phyloP scores from a whole-genome alignment of 768 basidiomycete species.

The Lactarius pseudohatsudake region DNA sequence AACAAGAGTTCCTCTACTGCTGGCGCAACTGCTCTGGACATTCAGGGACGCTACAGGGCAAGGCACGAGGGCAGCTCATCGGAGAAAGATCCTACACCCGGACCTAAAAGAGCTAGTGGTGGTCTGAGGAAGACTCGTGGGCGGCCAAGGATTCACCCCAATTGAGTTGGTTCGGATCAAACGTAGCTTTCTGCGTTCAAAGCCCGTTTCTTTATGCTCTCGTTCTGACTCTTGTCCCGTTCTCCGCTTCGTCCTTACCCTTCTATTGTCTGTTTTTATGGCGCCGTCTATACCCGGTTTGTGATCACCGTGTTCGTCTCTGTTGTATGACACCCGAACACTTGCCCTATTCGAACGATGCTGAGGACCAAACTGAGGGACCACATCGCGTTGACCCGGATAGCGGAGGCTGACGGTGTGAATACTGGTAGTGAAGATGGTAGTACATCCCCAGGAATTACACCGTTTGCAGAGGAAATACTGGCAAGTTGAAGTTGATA shows the following conservation, averaged over 20 bases:
- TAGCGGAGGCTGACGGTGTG: too few species aligned
- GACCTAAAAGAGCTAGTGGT: slow-evolving; percentile 8
- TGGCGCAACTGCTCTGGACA: slow-evolving; percentile 8
- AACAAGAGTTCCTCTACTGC: slow-evolving; percentile 7
- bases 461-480: too few species aligned
- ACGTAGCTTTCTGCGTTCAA: background rate
- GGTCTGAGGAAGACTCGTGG: slow-evolving; percentile 22
- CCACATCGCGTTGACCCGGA: too few species aligned
- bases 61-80: slow-evolving; percentile 17
- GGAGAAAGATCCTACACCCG: slow-evolving; percentile 12
- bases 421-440: too few species aligned
- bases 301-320: slow-evolving; percentile 5
- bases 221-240: background rate
- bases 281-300: background rate
- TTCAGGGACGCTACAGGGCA: slow-evolving; percentile 19
- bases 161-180: background rate
- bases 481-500: too few species aligned
- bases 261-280: slow-evolving; percentile 3
- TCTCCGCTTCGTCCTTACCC: background rate
- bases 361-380: too few species aligned
- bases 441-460: too few species aligned
- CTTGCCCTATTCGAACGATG: background rate
- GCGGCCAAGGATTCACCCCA: slow-evolving; percentile 20
- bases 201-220: slow-evolving; percentile 9
- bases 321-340: slow-evolving; percentile 2